Conservation (phyloP, 1,284 basidiomycete genomes). For the Moesziomyces sp. region DNA sequence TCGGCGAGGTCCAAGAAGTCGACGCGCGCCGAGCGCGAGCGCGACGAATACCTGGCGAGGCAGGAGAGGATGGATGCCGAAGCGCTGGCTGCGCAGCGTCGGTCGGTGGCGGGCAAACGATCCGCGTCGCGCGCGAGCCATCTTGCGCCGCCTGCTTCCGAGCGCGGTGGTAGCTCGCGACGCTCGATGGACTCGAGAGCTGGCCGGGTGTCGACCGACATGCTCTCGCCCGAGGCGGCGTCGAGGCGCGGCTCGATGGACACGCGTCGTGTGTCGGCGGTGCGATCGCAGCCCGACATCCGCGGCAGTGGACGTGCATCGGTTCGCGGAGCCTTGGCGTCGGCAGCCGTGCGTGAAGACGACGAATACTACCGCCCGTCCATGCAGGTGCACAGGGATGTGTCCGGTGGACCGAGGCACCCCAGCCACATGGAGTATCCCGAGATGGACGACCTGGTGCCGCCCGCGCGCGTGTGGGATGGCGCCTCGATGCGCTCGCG, state of each 20-base stretch:
- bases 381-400: conserved; percentile 8
- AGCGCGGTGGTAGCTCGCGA: conserved; percentile 7
- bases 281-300: conserved; percentile 25
- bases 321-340: conserved; percentile 24
- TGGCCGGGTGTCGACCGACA: not conserved
- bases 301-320: conserved; percentile 9
- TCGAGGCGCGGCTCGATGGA: conserved; percentile 32
- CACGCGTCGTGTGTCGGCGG: conserved; percentile 9
- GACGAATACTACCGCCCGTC: conserved; percentile 4
- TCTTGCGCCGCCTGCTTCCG: conserved; percentile 18
- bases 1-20: conserved; percentile 14
- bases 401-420: conserved; percentile 5
- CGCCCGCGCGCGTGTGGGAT: conserved; percentile 26
- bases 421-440: conserved; percentile 24
- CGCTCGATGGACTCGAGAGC: conserved; percentile 19
- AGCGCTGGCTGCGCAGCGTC: not conserved
- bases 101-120: conserved; percentile 4
- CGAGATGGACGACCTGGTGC: conserved; percentile 41
- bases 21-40: conserved; percentile 38
- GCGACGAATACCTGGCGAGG: conserved; percentile 42
- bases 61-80: conserved; percentile 21
- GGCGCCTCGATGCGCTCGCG: conserved; percentile 14
- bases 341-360: conserved; percentile 13
- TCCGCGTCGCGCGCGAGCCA: conserved; percentile 15
- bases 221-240: conserved; percentile 14